Percentiles rank a stretch among this genome's conserved stretches.
phyloP scores from a whole-genome alignment of 495 filamentous ascomycete genomes.

The Apodospora peruviana region DNA sequence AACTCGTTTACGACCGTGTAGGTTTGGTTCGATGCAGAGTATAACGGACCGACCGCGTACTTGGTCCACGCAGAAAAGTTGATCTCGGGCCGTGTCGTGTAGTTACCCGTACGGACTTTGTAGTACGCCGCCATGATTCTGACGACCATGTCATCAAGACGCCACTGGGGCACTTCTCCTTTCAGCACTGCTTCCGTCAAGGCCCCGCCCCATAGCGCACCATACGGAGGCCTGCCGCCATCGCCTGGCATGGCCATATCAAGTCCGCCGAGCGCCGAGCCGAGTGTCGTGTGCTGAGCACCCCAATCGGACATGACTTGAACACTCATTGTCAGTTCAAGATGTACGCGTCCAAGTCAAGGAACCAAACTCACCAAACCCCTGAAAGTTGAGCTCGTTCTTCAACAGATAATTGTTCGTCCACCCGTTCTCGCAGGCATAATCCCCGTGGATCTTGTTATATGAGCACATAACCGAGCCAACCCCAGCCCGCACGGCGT shows the following conservation, averaged over 20 bases:
- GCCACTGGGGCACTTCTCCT: constrained; percentile 64
- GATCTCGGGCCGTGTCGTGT: constrained; percentile 52
- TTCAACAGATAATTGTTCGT: constrained; percentile 47
- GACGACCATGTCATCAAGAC: constrained; percentile 88
- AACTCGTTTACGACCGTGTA: constrained; percentile 62
- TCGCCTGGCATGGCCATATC: constrained; percentile 97
- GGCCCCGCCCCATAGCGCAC: constrained; percentile 61
- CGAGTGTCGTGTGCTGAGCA: constrained; percentile 76
- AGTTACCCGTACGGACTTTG: constrained; percentile 67
- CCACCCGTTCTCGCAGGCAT: constrained; percentile 39
- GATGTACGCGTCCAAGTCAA: neutral
- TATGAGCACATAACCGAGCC: constrained; percentile 62
- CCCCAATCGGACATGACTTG: constrained; percentile 83
- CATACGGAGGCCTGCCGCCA: constrained; percentile 46
- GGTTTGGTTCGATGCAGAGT: constrained; percentile 52
- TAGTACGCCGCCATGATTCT: constrained; percentile 86
- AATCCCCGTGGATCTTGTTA: constrained; percentile 45
- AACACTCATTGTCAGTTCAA: neutral
- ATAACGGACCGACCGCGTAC: constrained; percentile 62
- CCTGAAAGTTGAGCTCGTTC: constrained; percentile 51
- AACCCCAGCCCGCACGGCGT: constrained; percentile 53
- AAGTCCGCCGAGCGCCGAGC: constrained; percentile 71
- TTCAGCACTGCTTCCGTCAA: constrained; percentile 74
- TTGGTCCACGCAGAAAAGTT: constrained; percentile 88
- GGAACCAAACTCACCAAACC: constrained; percentile 48